phyloP scores from a whole-genome alignment of 768 basidiomycete genomes.

The Serendipita sp. region DNA sequence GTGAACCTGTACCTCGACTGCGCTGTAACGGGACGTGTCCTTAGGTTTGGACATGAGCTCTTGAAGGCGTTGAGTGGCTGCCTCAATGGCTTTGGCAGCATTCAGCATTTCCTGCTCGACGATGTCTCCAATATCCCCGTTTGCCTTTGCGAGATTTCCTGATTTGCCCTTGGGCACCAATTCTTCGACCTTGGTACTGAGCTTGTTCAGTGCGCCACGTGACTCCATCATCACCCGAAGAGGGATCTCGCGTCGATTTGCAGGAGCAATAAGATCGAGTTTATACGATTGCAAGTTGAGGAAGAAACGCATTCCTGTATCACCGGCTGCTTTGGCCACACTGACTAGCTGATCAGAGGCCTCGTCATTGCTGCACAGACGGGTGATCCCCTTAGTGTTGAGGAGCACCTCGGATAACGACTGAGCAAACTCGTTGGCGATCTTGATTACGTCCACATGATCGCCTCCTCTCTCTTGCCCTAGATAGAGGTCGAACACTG shows the following conservation, averaged over 20 bases:
- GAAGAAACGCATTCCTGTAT: constrained; percentile 83
- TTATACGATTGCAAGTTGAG: constrained; percentile 93
- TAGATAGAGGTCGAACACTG: constrained; percentile 81
- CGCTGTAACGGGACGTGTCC: constrained; percentile 73
- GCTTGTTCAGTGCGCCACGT: constrained; percentile 62
- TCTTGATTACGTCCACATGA: constrained; percentile 95
- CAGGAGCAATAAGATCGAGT: constrained; percentile 59
- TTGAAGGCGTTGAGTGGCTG: constrained; percentile 78
- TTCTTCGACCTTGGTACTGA: constrained; percentile 76
- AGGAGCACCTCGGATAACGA: constrained; percentile 79
- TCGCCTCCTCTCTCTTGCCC: constrained; percentile 79
- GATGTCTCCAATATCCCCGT: constrained; percentile 88
- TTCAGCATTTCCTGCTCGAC: constrained; percentile 94
- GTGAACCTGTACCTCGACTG: constrained; percentile 90
- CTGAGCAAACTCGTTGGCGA: constrained; percentile 92
- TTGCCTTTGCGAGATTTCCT: constrained; percentile 53
- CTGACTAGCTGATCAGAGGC: constrained; percentile 78
- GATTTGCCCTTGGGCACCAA: constrained; percentile 75
- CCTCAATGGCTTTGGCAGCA: constrained; percentile 86
- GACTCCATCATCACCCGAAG: constrained; percentile 80
- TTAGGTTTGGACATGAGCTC: constrained; percentile 83
- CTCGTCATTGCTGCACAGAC: constrained; percentile 80
- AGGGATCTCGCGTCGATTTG: constrained; percentile 69
- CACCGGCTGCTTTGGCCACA: constrained; percentile 74
- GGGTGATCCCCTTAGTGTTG: constrained; percentile 92